Evolutionary conservation across 2,329 filamentous ascomycete species (phyloP).

Genomic region (Colletotrichum theobromicola): DNA sequence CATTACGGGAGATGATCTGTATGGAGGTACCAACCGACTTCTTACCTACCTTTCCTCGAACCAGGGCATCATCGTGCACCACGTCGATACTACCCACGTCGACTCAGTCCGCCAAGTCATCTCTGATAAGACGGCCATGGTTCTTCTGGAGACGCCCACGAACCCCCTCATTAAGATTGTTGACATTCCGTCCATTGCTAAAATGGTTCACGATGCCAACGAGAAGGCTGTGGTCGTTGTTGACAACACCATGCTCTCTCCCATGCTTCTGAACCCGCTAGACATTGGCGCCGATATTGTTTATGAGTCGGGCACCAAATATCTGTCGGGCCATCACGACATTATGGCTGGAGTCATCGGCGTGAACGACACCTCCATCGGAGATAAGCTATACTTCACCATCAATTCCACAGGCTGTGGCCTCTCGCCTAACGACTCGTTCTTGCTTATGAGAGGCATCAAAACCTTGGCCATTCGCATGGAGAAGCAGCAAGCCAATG

Average conservation of each 20-base stretch:
- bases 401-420: constrained; percentile 98
- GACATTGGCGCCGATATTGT: constrained; percentile 95
- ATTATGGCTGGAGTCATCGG: constrained; percentile 98
- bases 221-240: constrained; percentile 84
- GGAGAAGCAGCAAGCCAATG: constrained; percentile 97
- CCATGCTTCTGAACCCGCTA: constrained; percentile 90
- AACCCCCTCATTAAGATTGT: constrained; percentile 99
- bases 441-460: constrained; percentile 91
- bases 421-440: constrained; percentile 92
- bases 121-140: constrained; percentile 87
- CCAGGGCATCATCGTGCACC: constrained; percentile 90
- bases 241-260: constrained; percentile 99
- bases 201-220: constrained; percentile 78
- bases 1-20: constrained; percentile 94
- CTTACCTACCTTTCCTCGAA: constrained; percentile 91
- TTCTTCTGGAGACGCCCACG: constrained; percentile 93
- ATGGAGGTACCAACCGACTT: constrained; percentile 92
- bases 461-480: constrained; percentile 98
- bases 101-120: constrained; percentile 73
- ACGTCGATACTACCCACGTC: constrained; percentile 89
- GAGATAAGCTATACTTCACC: constrained; percentile 92
- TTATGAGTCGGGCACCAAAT: constrained; percentile 98
- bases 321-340: constrained; percentile 96
- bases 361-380: constrained; percentile 80
- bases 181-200: constrained; percentile 83